Evolutionary conservation across 1,284 basidiomycete species (phyloP).

Genomic region (Cutaneotrichosporon cutaneum): DNA sequence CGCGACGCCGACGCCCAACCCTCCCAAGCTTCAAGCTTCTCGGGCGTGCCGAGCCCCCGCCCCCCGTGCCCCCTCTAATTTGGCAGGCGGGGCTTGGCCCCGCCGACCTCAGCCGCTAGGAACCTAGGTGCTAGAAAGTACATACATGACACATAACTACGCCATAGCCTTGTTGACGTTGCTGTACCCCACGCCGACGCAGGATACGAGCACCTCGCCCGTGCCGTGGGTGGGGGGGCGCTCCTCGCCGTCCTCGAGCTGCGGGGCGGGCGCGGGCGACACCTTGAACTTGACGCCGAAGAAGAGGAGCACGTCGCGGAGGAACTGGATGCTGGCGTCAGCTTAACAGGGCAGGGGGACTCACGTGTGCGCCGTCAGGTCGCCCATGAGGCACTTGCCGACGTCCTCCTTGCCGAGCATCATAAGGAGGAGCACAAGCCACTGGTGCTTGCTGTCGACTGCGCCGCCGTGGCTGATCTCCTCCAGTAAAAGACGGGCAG

Average conservation of each 20-base stretch:
- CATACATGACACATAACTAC: conserved; percentile 28
- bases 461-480: conserved; percentile 84
- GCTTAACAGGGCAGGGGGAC: conserved; percentile 46
- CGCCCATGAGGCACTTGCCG: conserved; percentile 78
- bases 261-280: conserved; percentile 29
- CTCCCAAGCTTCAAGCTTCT: conserved; percentile 13
- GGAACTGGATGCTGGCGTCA: conserved; percentile 74
- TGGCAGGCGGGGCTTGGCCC: not conserved
- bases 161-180: conserved; percentile 56
- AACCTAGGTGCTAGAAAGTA: conserved; percentile 17
- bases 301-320: conserved; percentile 76
- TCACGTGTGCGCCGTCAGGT: conserved; percentile 76
- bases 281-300: conserved; percentile 68
- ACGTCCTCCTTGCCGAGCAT: conserved; percentile 94
- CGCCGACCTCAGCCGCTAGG: not conserved
- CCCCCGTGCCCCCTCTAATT: conserved; percentile 18
- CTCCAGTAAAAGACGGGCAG: conserved; percentile 71
- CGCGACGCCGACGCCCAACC: conserved; percentile 16
- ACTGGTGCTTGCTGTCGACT: conserved; percentile 86
- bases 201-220: conserved; percentile 51
- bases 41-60: conserved; percentile 13
- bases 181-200: conserved; percentile 56
- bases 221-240: conserved; percentile 18
- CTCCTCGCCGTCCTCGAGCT: conserved; percentile 20
- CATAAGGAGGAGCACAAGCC: conserved; percentile 85